A percentile compares a stretch with the other conserved stretches of the same genome.
Conservation (phyloP, 2,329 filamentous ascomycete species). For the Plenodomus lindquistii region DNA sequence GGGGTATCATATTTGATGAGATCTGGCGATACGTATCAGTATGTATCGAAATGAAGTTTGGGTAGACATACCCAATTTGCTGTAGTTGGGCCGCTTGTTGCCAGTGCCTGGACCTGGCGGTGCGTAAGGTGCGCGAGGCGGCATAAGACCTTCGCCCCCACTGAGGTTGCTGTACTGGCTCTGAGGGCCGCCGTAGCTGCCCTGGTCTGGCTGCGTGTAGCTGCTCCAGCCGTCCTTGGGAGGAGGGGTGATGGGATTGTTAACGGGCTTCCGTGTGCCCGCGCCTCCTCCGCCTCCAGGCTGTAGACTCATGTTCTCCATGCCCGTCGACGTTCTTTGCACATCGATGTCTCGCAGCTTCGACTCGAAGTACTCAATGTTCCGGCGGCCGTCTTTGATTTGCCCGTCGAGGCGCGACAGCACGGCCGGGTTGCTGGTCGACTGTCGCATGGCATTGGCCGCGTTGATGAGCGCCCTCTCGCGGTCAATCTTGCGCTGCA, state of each 20-base stretch:
- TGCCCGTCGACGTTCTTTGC: constrained; percentile 70
- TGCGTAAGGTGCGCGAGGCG: constrained; percentile 77
- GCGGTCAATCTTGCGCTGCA: constrained; percentile 96
- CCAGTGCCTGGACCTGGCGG: constrained; percentile 69
- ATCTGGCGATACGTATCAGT: constrained; percentile 58
- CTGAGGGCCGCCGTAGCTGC: constrained; percentile 62
- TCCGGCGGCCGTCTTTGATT: constrained; percentile 89
- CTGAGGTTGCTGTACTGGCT: constrained; percentile 62
- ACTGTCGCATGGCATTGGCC: constrained; percentile 91
- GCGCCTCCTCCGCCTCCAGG: constrained; percentile 51
- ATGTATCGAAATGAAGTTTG: background rate
- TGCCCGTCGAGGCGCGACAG: constrained; percentile 89
- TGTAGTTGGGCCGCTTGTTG: constrained; percentile 81
- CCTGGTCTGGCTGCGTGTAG: constrained; percentile 58
- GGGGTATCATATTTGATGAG: constrained; percentile 98
- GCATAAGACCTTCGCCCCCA: constrained; percentile 74
- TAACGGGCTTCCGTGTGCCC: constrained; percentile 37
- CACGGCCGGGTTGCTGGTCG: constrained; percentile 90
- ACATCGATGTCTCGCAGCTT: constrained; percentile 86
- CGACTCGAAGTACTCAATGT: constrained; percentile 94
- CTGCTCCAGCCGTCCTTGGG: constrained; percentile 68
- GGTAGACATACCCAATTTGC: constrained; percentile 77
- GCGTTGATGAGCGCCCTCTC: constrained; percentile 95
- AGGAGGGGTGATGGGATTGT: constrained; percentile 59
- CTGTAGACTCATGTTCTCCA: constrained; percentile 68